Evolutionary conservation across 2,329 filamentous ascomycete species (phyloP), one percentile per base, ranked within the genome.

Genomic region (Stachybotrys chlorohalonatus): DNA sequence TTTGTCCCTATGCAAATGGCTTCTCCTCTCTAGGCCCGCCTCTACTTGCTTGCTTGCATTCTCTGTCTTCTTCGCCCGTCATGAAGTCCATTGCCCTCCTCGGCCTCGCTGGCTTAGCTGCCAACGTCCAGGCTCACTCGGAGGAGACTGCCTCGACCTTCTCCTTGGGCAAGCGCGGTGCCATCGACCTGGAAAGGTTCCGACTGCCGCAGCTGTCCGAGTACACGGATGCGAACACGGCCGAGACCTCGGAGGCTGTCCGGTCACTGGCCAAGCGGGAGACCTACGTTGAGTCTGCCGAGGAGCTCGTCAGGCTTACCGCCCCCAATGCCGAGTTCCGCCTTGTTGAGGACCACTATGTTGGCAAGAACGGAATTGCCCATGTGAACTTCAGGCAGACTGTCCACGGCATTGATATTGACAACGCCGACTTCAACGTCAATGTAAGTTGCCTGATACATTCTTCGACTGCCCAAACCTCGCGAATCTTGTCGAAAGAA

Each of bases 321-420:
- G 63, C 54, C 2, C 72, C 73, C 1, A 61, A 63, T 15, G 68
- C 67, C 3, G 64, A 69, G 17, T 84, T 82, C 65, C 77, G 81
- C 17, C 57, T 80, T 8, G 74, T 77, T 0, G 63, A 73, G 1
- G 79, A 83, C 60, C 72, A 77, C 59, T 84, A 83, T 51, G 69
- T 79, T 9, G 74, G 80, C n/a, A 65, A 61, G 50, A 82, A 81
- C 53, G 80, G 80, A 8, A 70, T 84, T 56, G 73, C 72, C 0
- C 81, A 84, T 60, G 78, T 83, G 58, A 75, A 82, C 64, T 81
- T 84, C 63, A 80, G 79, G 66, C 82, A 84, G 67, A 83, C 80
- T 0, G 68, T 72, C 7, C 77, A 83, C 53, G 81, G 76, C 1
- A 64, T 84, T 24, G 81, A 84, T 56, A 75, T 85, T 56, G 81